Evolutionary conservation across 768 basidiomycete genomes (phyloP).

Genomic region (Pleurotus pulmonarius): DNA sequence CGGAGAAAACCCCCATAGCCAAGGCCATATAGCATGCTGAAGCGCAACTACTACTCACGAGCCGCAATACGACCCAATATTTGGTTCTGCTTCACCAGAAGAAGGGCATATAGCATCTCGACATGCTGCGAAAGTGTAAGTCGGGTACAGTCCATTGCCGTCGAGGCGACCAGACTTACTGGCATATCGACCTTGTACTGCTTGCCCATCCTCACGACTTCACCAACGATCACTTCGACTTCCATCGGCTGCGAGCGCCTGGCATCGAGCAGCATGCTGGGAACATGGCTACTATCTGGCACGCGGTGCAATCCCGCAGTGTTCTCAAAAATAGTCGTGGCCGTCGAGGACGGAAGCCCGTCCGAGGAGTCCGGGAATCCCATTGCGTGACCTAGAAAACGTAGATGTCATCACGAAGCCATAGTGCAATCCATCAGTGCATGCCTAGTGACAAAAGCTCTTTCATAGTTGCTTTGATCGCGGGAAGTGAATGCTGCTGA

Average conservation of each 20-base stretch:
- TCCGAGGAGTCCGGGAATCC: slow-evolving; percentile 43
- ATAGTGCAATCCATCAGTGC: too few relatives aligned
- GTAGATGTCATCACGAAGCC: too few relatives aligned
- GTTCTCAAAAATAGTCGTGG: slow-evolving; percentile 31
- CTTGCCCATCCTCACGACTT: slow-evolving; percentile 52
- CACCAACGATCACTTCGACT: slow-evolving; percentile 63
- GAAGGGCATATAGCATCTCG: slow-evolving; percentile 53
- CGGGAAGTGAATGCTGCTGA: slow-evolving; percentile 39
- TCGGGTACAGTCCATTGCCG: neutral
- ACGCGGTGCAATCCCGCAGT: slow-evolving; percentile 34
- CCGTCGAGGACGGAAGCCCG: slow-evolving; percentile 43
- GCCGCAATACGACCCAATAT: slow-evolving; percentile 34
- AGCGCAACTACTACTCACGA: neutral
- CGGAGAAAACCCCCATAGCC: too few relatives aligned
- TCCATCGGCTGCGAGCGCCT: slow-evolving; percentile 56
- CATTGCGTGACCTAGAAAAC: slow-evolving; percentile 31
- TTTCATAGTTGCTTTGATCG: slow-evolving; percentile 38
- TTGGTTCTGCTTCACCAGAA: slow-evolving; percentile 62
- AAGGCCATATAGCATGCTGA: neutral
- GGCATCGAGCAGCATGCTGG: slow-evolving; percentile 63
- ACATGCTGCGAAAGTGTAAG: slow-evolving; percentile 38
- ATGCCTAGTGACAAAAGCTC: slow-evolving; percentile 43
- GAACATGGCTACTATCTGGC: slow-evolving; percentile 42
- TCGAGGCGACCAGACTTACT: slow-evolving; percentile 30
- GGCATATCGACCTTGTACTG: slow-evolving; percentile 42